phyloP scores from a whole-genome alignment of 148 eudicot genomes.

The Cornus suecica region DNA sequence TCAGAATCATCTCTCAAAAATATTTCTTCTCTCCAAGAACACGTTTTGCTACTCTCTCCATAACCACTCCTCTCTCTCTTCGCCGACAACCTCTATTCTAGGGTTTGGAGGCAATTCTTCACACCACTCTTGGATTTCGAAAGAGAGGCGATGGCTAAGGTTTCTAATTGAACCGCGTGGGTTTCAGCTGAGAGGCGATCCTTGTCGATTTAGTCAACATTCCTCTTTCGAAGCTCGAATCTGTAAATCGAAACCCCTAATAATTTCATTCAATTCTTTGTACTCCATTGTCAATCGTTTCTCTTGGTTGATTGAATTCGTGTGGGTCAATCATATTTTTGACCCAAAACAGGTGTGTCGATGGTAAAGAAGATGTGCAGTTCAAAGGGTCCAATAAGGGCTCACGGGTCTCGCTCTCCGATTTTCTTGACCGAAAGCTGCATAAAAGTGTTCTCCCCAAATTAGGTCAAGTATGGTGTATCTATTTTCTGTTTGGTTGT shows the following conservation, averaged over 20 bases:
- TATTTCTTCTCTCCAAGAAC: too few relatives aligned
- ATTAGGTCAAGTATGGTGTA: conserved; percentile 21
- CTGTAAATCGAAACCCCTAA: conserved; percentile 17
- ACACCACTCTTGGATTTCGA: too few relatives aligned
- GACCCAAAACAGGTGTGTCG: conserved; percentile 19
- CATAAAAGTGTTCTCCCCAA: conserved; percentile 49
- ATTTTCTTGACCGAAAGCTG: conserved; percentile 56
- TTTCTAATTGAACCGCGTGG: too few relatives aligned
- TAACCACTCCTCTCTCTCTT: too few relatives aligned
- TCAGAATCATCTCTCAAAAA: too few relatives aligned
- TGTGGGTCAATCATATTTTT: background rate
- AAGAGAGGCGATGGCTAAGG: too few relatives aligned
- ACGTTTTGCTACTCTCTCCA: too few relatives aligned
- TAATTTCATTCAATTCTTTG: background rate
- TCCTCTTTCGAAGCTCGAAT: conserved; percentile 22
- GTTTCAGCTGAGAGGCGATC: conserved; percentile 18
- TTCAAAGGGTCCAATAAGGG: conserved; percentile 8
- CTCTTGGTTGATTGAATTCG: background rate
- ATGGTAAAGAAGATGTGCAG: conserved; percentile 20
- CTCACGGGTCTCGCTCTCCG: conserved; percentile 41
- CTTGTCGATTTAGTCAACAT: conserved; percentile 30
- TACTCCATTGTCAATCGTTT: background rate
- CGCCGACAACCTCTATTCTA: too few relatives aligned
- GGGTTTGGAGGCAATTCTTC: too few relatives aligned
- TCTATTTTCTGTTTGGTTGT: background rate